Evolutionary conservation across 2,329 filamentous ascomycete genomes (phyloP).

Genomic region (Alternaria sp.): DNA sequence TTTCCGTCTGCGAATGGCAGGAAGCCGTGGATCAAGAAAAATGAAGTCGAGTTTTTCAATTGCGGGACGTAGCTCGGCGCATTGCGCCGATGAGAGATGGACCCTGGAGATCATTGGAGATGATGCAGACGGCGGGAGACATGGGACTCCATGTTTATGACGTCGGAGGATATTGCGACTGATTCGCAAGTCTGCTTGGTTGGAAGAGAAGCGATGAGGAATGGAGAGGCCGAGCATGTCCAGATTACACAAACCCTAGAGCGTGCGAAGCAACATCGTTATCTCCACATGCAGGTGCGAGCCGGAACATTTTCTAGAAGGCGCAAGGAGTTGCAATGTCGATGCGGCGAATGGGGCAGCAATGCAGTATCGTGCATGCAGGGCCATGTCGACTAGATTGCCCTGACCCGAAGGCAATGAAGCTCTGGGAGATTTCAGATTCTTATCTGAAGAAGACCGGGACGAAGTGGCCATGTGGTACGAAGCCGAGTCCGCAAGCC

Average conservation of each 20-base stretch:
- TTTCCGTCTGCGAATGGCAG: constrained; percentile 3
- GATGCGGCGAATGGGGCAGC: constrained; percentile 11
- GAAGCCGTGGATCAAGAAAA: constrained; percentile 19
- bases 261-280: constrained; percentile 1
- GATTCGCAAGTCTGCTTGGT: background rate
- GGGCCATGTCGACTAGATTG: constrained; percentile 1
- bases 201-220: background rate
- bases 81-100: constrained; percentile 8
- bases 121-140: constrained; percentile 13
- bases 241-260: constrained; percentile 4
- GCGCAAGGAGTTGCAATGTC: constrained; percentile 6
- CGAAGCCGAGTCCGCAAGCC: background rate
- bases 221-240: constrained; percentile 16
- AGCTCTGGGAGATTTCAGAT: background rate
- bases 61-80: constrained; percentile 6
- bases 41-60: constrained; percentile 4
- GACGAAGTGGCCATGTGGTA: background rate
- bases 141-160: constrained; percentile 22
- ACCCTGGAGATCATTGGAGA: constrained; percentile 24
- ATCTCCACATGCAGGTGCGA: constrained; percentile 10
- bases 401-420: constrained; percentile 5
- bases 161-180: constrained; percentile 13
- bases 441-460: background rate
- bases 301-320: constrained; percentile 1
- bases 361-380: constrained; percentile 10